A percentile compares a stretch with the other conserved stretches of the same genome.
Conservation (phyloP, 495 filamentous ascomycete species). For the Hyaloscypha hepaticicola region DNA sequence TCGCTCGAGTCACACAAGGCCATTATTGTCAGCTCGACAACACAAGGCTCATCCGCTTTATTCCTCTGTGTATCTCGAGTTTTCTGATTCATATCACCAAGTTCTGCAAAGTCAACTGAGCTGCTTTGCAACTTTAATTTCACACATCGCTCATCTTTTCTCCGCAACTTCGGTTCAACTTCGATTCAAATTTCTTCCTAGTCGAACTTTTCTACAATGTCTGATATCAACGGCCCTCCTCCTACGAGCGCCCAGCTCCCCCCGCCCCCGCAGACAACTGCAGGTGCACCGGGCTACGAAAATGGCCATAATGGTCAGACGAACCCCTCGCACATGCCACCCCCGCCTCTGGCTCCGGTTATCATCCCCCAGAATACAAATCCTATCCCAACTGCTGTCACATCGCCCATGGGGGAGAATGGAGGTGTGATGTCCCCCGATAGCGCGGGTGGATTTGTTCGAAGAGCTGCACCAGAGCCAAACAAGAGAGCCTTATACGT, state of each 20-base stretch:
- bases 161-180: background rate
- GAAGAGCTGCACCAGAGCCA: conserved; percentile 92
- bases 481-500: conserved; percentile 99
- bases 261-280: conserved; percentile 62
- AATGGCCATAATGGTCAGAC: conserved; percentile 62
- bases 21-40: conserved; percentile 20
- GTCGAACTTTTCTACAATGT: conserved; percentile 49
- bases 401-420: conserved; percentile 72
- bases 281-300: conserved; percentile 69
- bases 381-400: conserved; percentile 90
- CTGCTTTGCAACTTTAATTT: conserved; percentile 20
- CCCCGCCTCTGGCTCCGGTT: conserved; percentile 82
- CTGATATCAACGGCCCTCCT: conserved; percentile 62
- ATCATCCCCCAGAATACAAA: conserved; percentile 96
- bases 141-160: conserved; percentile 12
- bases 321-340: conserved; percentile 80
- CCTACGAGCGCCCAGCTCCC: conserved; percentile 58
- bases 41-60: conserved; percentile 17
- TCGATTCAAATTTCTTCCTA: conserved; percentile 17
- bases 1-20: conserved; percentile 28
- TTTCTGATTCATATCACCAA: conserved; percentile 15
- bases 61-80: conserved; percentile 27
- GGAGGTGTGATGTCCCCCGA: conserved; percentile 77
- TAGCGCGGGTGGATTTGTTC: conserved; percentile 75
- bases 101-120: conserved; percentile 13